Base-by-base conservation (phyloP, 1,284 basidiomycete genomes). In the Cutaneotrichosporon cyanovorans region DNA sequence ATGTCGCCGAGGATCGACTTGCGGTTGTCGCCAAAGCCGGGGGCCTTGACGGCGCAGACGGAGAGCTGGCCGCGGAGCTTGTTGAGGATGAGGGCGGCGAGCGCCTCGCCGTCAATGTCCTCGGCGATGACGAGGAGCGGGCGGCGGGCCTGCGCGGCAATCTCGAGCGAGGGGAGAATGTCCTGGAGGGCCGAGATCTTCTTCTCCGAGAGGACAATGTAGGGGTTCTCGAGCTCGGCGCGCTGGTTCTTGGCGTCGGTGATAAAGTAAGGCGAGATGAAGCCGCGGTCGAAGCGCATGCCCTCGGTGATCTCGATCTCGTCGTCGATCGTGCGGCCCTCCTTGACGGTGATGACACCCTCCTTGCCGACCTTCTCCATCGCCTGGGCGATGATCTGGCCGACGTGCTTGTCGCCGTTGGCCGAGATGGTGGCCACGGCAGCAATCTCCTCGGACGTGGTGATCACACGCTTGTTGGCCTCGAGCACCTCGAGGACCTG, bases 351-450 rank as follows among this genome's bases (percentile, higher is more conserved):
- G 77, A 98, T 97, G 69, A 97, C 93, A 72, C 93, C 93, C 75
- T 98, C 93, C 77, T 96, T 96, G 70, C 93, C 93, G 55, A 97
- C 93, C 74, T 96, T 96, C 76, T 97, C 93, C 93, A 97, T 97
- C 3, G 93, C 93, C 67, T 91, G 89, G n/a, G 93, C 91, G 73
- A 97, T 97, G 65, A 98, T 81, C 71, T 85, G 83, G 46, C 93
- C 93, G 59, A 98, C 81, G 71, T 97, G 91, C 18, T 76, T 78
- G 74, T 97, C 92, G 53, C 92, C 93, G 73, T 98, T 98, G 48
- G 92, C 93, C 36, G 90, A 95, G 73, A 98, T 98, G 62, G 93
- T 98, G 16, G 93, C 93, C 55, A 98, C 92, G 66, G 75, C 59
- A 19, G 93, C 90, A 65, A 98, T 97, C 77, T 98, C 93, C 42